phyloP scores from a whole-genome alignment of 176 grass and related monocot genomes.

The Rhynchospora breviuscula region DNA sequence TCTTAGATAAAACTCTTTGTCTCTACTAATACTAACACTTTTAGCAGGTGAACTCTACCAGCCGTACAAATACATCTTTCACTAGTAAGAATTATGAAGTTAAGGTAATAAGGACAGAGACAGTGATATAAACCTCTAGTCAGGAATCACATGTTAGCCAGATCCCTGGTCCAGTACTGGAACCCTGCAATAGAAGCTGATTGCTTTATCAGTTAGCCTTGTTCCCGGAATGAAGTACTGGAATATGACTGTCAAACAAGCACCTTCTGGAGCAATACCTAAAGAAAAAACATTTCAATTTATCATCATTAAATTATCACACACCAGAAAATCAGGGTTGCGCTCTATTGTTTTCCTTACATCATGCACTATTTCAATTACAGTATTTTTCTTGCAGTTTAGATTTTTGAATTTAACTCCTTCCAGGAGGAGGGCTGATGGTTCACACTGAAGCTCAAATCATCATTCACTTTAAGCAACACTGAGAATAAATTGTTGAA shows the following conservation, averaged over 20 bases:
- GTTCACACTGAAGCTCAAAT: background rate
- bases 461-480: background rate
- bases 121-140: background rate
- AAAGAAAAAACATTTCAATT: conserved; percentile 26
- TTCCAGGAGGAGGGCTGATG: background rate
- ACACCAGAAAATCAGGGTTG: background rate
- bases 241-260: conserved; percentile 94
- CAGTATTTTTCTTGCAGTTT: background rate
- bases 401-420: background rate
- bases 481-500: background rate
- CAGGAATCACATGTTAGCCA: conserved; percentile 33
- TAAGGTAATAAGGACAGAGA: background rate
- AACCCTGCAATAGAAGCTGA: conserved; percentile 96
- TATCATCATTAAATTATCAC: background rate
- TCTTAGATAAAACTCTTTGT: background rate
- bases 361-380: background rate
- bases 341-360: background rate
- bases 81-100: background rate
- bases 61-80: background rate
- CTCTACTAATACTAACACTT: background rate
- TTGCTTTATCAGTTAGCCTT: conserved; percentile 73
- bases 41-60: background rate
- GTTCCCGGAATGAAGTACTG: conserved; percentile 87
- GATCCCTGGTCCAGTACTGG: conserved; percentile 76
- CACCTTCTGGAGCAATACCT: conserved; percentile 74